phyloP scores from a whole-genome alignment of 2,329 filamentous ascomycete genomes.

The Hymenoscyphus scutula region DNA sequence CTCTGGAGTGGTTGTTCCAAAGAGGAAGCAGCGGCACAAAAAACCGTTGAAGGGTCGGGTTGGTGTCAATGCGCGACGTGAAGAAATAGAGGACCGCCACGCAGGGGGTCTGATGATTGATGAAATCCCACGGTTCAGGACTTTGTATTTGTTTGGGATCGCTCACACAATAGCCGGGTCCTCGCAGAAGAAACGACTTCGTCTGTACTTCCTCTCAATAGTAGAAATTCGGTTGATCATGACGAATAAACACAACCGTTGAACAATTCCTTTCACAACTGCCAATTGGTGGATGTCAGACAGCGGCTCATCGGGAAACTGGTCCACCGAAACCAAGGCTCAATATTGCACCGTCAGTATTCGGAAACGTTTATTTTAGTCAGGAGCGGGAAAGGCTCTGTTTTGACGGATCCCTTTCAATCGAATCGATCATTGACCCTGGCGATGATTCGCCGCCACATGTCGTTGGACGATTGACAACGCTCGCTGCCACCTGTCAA shows the following conservation, averaged over 20 bases:
- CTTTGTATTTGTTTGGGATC: not conserved
- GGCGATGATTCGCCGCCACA: constrained; percentile 6
- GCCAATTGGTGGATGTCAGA: not conserved
- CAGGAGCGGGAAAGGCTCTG: not conserved
- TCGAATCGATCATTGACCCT: not conserved
- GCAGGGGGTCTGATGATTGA: constrained; percentile 5
- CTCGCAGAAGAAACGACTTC: constrained; percentile 2
- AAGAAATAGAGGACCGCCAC: not conserved
- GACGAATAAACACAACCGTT: not conserved
- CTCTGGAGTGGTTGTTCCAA: not conserved
- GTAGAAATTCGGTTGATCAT: not conserved
- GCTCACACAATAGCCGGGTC: not conserved
- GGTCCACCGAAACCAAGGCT: not conserved
- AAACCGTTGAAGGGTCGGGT: constrained; percentile 1
- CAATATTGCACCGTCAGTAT: not conserved
- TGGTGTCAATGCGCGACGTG: not conserved
- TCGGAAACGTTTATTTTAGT: not conserved
- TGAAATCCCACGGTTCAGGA: not conserved
- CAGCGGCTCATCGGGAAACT: constrained; percentile 1
- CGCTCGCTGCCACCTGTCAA: constrained; percentile 4
- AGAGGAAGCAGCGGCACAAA: not conserved
- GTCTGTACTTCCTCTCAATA: not conserved
- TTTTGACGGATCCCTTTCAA: not conserved
- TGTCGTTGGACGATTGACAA: not conserved
- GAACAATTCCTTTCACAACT: not conserved